Base-by-base conservation (phyloP, 2,329 filamentous ascomycete genomes). In the Keithomyces neogunnii region DNA sequence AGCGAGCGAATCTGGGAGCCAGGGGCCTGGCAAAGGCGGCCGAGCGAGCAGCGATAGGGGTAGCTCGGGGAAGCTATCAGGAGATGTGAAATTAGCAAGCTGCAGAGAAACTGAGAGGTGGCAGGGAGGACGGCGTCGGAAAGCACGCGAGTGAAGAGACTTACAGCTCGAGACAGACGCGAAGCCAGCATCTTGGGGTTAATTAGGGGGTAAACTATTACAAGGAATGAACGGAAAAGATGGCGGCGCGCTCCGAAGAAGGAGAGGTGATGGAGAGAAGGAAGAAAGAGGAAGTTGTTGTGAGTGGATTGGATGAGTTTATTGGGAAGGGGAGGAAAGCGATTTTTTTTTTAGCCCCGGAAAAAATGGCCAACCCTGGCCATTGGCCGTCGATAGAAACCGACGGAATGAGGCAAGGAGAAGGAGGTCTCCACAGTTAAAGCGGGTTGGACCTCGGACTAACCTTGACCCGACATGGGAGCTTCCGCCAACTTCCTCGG, bases 141-240 rank as follows among this genome's bases (percentile, higher is more conserved):
- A 47, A 11, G 40, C 35, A 38, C 32, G 30, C 6, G n/a, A 33
- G 35, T 13, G 19, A 49, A 45, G 44, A 46, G 45, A 82, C 85
- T 76, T 82, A 89, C 86, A 81, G 84, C 84, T 79, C 85, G 81
- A 65, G 81, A 80, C 63, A 89, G 74, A 71, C 83, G 82, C 64
- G 85, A 81, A 67, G 85, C 77, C 73, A 89, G 70, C 86, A 89
- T 88, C 69, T 73, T 84, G 74, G 66, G 62, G 61, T 62, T 62
- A 55, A 57, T 58, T 60, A 57, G 60, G 57, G 62, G 63, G 63
- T 66, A 69, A 66, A 64, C 57, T 61, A 57, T 59, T 62, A 60
- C 45, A 53, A 49, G 42, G 35, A 63, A 60, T 62, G 63, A 65
- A 61, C 61, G 63, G 56, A 58, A 59, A 56, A 55, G 61, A 63